phyloP scores from a whole-genome alignment of 805 yeast species.

The Brettanomyces bruxellensis region DNA sequence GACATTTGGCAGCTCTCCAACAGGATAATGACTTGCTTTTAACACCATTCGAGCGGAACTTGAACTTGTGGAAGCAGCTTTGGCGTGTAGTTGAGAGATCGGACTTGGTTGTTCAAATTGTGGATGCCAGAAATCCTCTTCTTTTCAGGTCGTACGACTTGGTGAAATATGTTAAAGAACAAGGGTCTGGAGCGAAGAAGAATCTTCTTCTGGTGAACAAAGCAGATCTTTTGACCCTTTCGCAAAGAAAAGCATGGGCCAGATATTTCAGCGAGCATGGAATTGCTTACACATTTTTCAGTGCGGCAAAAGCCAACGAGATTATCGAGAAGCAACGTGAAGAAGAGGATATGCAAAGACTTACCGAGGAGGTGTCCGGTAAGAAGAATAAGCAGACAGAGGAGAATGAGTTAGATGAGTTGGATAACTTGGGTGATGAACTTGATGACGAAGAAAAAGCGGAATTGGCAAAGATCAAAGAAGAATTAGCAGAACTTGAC shows the following conservation, averaged over 20 bases:
- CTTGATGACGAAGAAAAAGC: conserved; percentile 12
- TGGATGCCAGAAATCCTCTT: conserved; percentile 92
- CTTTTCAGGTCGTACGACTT: conserved; percentile 79
- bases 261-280: conserved; percentile 57
- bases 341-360: conserved; percentile 19
- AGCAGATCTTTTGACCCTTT: conserved; percentile 74
- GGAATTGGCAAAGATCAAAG: conserved; percentile 8
- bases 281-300: conserved; percentile 86
- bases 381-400: conserved; percentile 10
- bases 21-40: conserved; percentile 77
- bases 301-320: conserved; percentile 81
- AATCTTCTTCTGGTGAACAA: conserved; percentile 84
- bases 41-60: conserved; percentile 94
- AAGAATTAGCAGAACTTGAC: not conserved
- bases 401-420: conserved; percentile 7
- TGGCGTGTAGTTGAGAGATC: conserved; percentile 98
- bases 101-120: conserved; percentile 91
- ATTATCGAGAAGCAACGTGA: conserved; percentile 56
- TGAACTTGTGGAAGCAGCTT: conserved; percentile 96
- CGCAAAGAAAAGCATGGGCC: conserved; percentile 84
- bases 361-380: not conserved
- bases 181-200: conserved; percentile 57
- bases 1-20: conserved; percentile 76
- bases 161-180: conserved; percentile 72
- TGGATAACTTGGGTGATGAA: conserved; percentile 11